Evolutionary conservation across 257 asterid species (phyloP), one percentile per base, ranked within the genome.

Genomic region (Capsicum pubescens): DNA sequence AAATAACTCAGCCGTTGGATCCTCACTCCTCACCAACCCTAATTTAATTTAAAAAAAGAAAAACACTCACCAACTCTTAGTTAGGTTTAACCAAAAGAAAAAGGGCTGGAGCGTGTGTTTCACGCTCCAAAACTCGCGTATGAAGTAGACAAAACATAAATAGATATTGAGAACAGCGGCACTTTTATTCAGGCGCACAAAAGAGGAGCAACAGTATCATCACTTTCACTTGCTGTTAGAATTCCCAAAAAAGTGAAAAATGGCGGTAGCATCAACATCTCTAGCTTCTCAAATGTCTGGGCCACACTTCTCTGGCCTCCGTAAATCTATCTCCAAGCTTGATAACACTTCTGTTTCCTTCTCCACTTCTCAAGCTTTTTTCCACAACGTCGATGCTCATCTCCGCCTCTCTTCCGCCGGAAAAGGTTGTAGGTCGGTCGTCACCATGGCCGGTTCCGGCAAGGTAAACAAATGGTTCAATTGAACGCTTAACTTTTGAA

Each of bases 401-500:
- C 85, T 93, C 87, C 92, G 92, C 84, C 86, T 89, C 26, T 87
- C 92, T 67, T 85, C 94, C 84, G 69, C 90, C 63, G 13, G 54
- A 8, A 91, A 84, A 85, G 92, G 91, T 48, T 91, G 87, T 88
- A 94, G 97, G 1, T 89, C 91, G 21, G 97, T 97, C 44, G 91
- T 94, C 64, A 36, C 97, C 71, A 97, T 97, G 99, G 97, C 99
- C 52, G 97, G 97, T 55, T 83, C 99, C 50, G 99, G 99, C 82
- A 97, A 97, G 98, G 99, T 95, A 26, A 26, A 26, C 32, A 26
- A 26, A 26, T 26, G 32, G 32, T 26, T 26, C 32, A 26, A 26
- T 26, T 26, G 32, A 26, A 26, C 32, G 32, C 32, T 26, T 26
- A 26, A 26, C 32, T 26, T 26, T 26, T 26, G 32, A 26, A 26